phyloP scores from a whole-genome alignment of 78 protist genomes.

The Dictyostelium firmibasis region DNA sequence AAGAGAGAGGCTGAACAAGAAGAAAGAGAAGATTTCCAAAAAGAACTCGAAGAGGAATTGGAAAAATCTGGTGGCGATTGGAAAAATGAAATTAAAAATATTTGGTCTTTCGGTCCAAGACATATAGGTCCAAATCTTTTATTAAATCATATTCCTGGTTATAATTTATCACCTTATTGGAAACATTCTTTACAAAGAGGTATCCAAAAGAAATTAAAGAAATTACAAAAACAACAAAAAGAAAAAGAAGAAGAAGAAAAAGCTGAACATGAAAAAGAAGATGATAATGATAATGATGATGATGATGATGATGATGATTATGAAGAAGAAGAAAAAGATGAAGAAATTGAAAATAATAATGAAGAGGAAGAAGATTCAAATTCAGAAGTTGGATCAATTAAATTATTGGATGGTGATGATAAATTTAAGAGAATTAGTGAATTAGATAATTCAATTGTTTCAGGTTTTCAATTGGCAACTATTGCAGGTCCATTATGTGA shows the following conservation, averaged over 20 bases:
- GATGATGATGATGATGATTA: not conserved
- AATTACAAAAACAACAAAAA: not conserved
- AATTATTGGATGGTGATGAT: constrained; percentile 32
- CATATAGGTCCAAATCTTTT: constrained; percentile 80
- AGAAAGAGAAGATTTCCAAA: constrained; percentile 58
- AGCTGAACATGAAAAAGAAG: not conserved
- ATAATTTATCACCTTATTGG: constrained; percentile 12
- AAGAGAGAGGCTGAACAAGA: constrained; percentile 62
- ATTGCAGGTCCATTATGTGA: constrained; percentile 96
- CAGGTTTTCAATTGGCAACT: constrained; percentile 96
- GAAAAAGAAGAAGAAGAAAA: constrained; percentile 16
- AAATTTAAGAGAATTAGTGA: constrained; percentile 54
- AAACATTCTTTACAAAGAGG: constrained; percentile 53
- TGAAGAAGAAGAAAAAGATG: not conserved
- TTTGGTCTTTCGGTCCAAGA: constrained; percentile 88
- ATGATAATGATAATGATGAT: no score
- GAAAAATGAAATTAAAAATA: constrained; percentile 33
- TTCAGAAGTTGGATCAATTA: constrained; percentile 22
- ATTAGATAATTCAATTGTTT: constrained; percentile 79
- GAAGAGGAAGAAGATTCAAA: constrained; percentile 12
- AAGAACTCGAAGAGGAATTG: constrained; percentile 41
- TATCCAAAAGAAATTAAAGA: constrained; percentile 53
- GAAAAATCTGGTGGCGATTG: constrained; percentile 67
- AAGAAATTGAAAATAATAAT: not conserved
- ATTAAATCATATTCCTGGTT: constrained; percentile 73